Base-by-base conservation (phyloP, 139 green algal species). In the Asterochloris erici region DNA sequence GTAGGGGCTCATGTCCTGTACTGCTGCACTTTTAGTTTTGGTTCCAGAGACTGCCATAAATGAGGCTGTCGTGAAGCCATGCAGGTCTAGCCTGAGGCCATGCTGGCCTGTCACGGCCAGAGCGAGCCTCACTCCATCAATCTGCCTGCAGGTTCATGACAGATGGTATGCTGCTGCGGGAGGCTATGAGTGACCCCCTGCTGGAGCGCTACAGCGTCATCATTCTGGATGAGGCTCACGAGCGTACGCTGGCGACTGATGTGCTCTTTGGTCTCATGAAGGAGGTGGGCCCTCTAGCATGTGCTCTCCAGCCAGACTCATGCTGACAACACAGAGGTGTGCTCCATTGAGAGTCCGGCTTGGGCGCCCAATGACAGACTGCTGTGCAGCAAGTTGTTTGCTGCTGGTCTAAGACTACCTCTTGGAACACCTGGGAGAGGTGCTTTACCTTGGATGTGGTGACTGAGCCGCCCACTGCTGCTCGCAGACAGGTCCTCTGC, bases 141-240 rank as follows among this genome's bases (percentile, higher is more conserved):
- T 4, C 2, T 19, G 19, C 28, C 11, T 85, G 78, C 83, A 96
- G 95, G 87, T 98, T 97, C 90, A 88, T 97, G 87, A 98, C 95
- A 28, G 97, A 99, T 82, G 97, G 97, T 61, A 97, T 99, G 95
- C 87, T 99, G 79, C 90, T 99, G 82, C 89, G 96, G 14, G 97
- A 99, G 88, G 93, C 95, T 4, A 93, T 99, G 83, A 84, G 91
- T 16, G 97, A 99, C 81, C 92, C 92, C 0, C 60, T 91, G 82
- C 93, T 99, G 47, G 83, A 85, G 27, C 84, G 89, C 63, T 98
- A 98, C 89, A 89, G 82, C 54, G 91, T 94, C 17, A 93, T 97
- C 83, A 95, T 97, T 28, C 86, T 97, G 68, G 94, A 97, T 83
- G 94, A 97, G 88, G 94, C 94, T 26, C 94, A 97, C 84, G 94